These are phyloP conservation scores for Wickerhamiella cacticola DNA, from an alignment of 805 yeast species.

Conservation along the genomic window DNA sequence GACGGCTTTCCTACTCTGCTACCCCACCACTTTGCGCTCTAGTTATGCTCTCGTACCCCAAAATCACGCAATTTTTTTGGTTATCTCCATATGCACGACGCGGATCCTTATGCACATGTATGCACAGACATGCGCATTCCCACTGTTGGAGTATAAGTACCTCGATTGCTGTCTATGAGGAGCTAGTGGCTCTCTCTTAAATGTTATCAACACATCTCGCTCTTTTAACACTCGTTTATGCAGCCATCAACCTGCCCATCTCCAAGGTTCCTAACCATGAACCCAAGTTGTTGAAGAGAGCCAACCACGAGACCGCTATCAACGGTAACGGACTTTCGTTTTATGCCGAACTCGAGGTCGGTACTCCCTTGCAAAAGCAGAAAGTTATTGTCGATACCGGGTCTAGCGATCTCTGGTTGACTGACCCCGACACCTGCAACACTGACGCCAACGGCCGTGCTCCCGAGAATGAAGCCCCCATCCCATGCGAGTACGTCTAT, in stretches of 20 bases:
- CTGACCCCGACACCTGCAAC: conserved; percentile 33
- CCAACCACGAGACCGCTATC: neutral
- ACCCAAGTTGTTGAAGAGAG: neutral
- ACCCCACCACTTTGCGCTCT: too few species aligned
- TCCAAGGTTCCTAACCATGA: neutral
- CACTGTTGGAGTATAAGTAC: neutral
- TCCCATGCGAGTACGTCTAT: conserved; percentile 17
- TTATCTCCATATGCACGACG: neutral
- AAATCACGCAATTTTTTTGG: too few species aligned
- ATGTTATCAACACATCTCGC: conserved; percentile 5
- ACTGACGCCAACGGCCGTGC: conserved; percentile 4
- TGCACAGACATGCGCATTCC: neutral
- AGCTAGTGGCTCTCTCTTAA: neutral
- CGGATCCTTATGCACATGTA: neutral
- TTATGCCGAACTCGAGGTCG: conserved; percentile 7
- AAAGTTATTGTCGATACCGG: conserved; percentile 48
- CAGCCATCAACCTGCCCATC: conserved; percentile 3
- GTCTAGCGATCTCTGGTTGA: conserved; percentile 57
- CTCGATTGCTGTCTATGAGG: too few species aligned
- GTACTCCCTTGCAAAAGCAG: conserved; percentile 39
- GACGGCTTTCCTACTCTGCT: too few species aligned
- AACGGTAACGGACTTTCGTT: conserved; percentile 9
- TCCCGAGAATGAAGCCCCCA: neutral
- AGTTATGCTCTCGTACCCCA: too few species aligned
- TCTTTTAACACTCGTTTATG: conserved; percentile 6